These are phyloP conservation scores for Pichia sp. DNA, from an alignment of 1,139 yeast species.

Conservation along the genomic window DNA sequence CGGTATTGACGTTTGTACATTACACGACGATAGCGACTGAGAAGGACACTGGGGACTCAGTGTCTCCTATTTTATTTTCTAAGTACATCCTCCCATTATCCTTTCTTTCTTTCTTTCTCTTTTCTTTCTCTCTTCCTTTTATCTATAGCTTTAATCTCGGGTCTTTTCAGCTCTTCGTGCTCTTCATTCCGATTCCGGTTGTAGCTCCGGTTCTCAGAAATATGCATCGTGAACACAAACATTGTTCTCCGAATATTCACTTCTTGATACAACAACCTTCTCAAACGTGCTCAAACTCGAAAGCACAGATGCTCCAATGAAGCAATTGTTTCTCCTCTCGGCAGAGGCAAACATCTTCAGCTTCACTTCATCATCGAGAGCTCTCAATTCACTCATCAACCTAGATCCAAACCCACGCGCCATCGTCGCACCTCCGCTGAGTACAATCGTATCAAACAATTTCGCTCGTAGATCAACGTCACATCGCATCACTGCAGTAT, in stretches of 20 bases:
- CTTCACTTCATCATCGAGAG: slow-evolving; percentile 46
- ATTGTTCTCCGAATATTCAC: slow-evolving; percentile 59
- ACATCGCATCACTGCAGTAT: slow-evolving; percentile 60
- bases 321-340: slow-evolving; percentile 75
- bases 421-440: slow-evolving; percentile 84
- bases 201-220: too few species aligned
- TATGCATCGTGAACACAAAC: slow-evolving; percentile 56
- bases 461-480: slow-evolving; percentile 72
- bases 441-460: slow-evolving; percentile 62
- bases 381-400: slow-evolving; percentile 59
- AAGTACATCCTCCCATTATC: not conserved
- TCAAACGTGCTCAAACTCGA: slow-evolving; percentile 84
- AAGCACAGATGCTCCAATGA: slow-evolving; percentile 91
- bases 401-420: slow-evolving; percentile 77
- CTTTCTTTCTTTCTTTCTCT: too few species aligned
- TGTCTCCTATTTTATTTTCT: not conserved
- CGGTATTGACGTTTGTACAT: slow-evolving; percentile 26
- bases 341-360: slow-evolving; percentile 86
- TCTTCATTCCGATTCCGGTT: not conserved
- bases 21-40: slow-evolving; percentile 15
- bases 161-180: not conserved
- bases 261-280: slow-evolving; percentile 67
- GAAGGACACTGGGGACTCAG: too few species aligned
- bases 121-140: not conserved
- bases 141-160: not conserved